Conservation (phyloP, 495 filamentous ascomycete genomes). For the Penicillium bialowiezense region DNA sequence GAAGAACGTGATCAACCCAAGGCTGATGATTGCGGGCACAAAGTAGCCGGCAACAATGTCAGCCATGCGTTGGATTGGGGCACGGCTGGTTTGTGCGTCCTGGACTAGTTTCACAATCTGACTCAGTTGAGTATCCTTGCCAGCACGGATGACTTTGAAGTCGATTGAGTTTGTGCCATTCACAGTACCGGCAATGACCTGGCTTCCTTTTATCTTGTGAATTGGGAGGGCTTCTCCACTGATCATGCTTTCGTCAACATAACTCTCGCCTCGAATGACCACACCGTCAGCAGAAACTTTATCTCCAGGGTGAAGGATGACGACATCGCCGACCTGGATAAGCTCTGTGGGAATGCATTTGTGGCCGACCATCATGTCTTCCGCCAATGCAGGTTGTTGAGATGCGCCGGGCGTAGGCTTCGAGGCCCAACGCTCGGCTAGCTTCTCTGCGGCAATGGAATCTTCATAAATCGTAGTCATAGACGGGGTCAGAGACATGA, state of each 20-base stretch:
- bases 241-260: constrained; percentile 97
- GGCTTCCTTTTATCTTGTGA: constrained; percentile 74
- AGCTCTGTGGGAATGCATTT: constrained; percentile 88
- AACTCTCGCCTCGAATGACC: constrained; percentile 84
- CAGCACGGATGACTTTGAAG: constrained; percentile 89
- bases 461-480: constrained; percentile 99
- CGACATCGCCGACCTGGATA: constrained; percentile 90
- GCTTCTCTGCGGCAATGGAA: constrained; percentile 88
- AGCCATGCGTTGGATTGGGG: constrained; percentile 91
- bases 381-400: constrained; percentile 37
- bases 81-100: constrained; percentile 89
- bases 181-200: constrained; percentile 92
- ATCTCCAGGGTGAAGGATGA: constrained; percentile 89
- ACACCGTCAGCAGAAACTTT: constrained; percentile 94
- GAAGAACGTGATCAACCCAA: constrained; percentile 83
- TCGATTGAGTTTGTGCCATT: constrained; percentile 90
- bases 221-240: constrained; percentile 95
- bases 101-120: constrained; percentile 98
- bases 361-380: constrained; percentile 66
- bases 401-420: constrained; percentile 28
- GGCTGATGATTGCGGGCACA: constrained; percentile 80
- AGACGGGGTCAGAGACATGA: constrained; percentile 94
- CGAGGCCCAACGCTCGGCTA: constrained; percentile 71
- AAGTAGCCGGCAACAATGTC: constrained; percentile 93
- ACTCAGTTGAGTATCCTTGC: constrained; percentile 91